Base-by-base conservation (phyloP, 805 yeast genomes). In the Wickerhamomyces ciferrii region DNA sequence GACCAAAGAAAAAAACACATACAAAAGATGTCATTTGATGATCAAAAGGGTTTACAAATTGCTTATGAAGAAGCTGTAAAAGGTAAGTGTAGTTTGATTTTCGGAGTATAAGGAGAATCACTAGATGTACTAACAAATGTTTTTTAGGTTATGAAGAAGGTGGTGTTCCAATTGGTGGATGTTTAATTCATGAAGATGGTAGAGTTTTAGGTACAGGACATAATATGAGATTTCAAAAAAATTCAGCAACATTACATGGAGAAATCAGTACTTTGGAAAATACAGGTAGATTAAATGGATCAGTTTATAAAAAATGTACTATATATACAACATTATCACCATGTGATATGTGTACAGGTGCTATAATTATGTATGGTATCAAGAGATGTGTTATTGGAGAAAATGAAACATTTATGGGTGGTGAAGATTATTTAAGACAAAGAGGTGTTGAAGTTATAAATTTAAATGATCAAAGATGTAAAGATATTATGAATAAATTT, bases 331-430 rank as follows among this genome's bases (percentile, higher is more conserved):
- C 97, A 0, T 70, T 92, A 53, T 87, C 96, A 8, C 97, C 98
- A 3, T 92, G 98, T 64, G 76, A 83, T 54, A 92, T 92, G 97
- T 92, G 98, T 64, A 79, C 94, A 5, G 98, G 98, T 19, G 96
- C 97, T 6, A 86, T 92, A 52, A 59, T 92, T 44, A 72, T 92
- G 74, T 92, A 90, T 68, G 96, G 96, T 37, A 76, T 92, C 54
- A 83, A 84, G 58, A 75, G 97, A 52, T 84, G 88, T 38, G 97
- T 92, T 0, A 58, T 90, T 65, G 97, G 97, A 27, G 99, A 92
- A 63, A 90, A 90, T 66, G 78, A 68, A 46, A 92, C 84, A 27
- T 92, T 86, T 56, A 54, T 74, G 31, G 97, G 97, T 13, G 96
- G 87, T 24, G 97, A 92, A 63, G 85, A 82, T 39, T 81, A 81